These are phyloP conservation scores for Vicia sativa DNA, from an alignment of 306 rosid species.

Conservation along the genomic window DNA sequence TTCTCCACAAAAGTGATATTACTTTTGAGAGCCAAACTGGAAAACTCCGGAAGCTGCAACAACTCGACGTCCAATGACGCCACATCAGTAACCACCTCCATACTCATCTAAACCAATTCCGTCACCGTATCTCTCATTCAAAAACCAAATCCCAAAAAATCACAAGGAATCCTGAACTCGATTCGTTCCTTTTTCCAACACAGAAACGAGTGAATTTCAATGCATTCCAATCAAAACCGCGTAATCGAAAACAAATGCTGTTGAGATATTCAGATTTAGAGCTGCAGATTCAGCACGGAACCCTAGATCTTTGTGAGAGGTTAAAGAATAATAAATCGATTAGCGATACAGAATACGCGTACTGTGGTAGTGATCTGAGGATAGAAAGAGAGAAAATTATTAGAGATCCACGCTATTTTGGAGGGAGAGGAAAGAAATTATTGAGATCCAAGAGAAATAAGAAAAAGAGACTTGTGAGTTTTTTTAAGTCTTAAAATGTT, in stretches of 20 bases:
- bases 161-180: slow-evolving; percentile 46
- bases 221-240: slow-evolving; percentile 33
- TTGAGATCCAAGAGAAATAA: slow-evolving; percentile 7
- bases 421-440: slow-evolving; percentile 30
- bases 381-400: slow-evolving; percentile 28
- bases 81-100: slow-evolving; percentile 82
- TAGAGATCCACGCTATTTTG: slow-evolving; percentile 54
- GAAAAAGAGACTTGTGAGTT: not conserved
- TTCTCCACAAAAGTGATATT: slow-evolving; percentile 68
- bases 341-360: not conserved
- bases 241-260: slow-evolving; percentile 32
- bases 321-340: slow-evolving; percentile 27
- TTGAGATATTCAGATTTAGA: slow-evolving; percentile 35
- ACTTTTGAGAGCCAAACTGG: slow-evolving; percentile 78
- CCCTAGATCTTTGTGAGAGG: slow-evolving; percentile 50
- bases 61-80: slow-evolving; percentile 87
- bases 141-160: slow-evolving; percentile 41
- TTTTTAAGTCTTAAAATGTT: not conserved
- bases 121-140: slow-evolving; percentile 53
- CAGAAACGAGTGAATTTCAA: slow-evolving; percentile 37
- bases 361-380: slow-evolving; percentile 42
- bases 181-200: slow-evolving; percentile 28
- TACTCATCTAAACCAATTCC: slow-evolving; percentile 55
- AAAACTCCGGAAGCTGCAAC: slow-evolving; percentile 86
- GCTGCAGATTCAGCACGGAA: slow-evolving; percentile 42